Conservation (phyloP, 129 eudicot species). For the Flaveria robusta region DNA sequence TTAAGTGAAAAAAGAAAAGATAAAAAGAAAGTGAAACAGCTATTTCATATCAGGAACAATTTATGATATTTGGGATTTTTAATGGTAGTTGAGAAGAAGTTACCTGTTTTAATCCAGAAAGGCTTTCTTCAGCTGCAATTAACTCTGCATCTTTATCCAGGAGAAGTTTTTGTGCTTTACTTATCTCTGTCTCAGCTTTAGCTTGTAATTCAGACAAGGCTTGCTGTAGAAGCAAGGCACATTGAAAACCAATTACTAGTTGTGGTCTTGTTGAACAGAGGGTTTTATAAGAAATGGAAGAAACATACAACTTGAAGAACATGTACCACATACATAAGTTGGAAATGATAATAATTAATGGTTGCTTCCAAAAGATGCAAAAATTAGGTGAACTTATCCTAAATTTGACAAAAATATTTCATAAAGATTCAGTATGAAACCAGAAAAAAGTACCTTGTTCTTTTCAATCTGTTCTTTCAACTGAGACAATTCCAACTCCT, state of each 20-base stretch:
- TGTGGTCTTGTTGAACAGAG: background rate
- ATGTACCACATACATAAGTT: background rate
- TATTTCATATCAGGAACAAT: slow-evolving; percentile 1
- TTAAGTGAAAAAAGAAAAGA: background rate
- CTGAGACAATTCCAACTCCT: slow-evolving; percentile 79
- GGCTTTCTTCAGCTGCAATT: slow-evolving; percentile 71
- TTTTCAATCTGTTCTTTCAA: slow-evolving; percentile 83
- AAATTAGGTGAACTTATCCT: background rate
- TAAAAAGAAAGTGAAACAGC: background rate
- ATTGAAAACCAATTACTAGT: slow-evolving; percentile 3
- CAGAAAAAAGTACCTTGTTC: slow-evolving; percentile 62
- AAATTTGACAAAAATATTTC: background rate
- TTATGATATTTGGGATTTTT: background rate
- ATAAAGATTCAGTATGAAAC: slow-evolving; percentile 8
- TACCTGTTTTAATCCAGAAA: slow-evolving; percentile 83
- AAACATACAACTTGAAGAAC: slow-evolving; percentile 19
- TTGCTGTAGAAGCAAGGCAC: slow-evolving; percentile 45
- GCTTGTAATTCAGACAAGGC: slow-evolving; percentile 71
- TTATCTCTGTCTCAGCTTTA: slow-evolving; percentile 78
- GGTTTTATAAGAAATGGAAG: background rate
- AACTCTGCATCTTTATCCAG: slow-evolving; percentile 81
- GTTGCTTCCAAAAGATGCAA: slow-evolving; percentile 3
- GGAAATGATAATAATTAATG: background rate
- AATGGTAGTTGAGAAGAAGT: background rate
- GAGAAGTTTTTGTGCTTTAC: slow-evolving; percentile 63